Percentiles rank a stretch among this genome's conserved stretches.
Conservation (phyloP, 441 rosid species). For the Breynia disticha region DNA sequence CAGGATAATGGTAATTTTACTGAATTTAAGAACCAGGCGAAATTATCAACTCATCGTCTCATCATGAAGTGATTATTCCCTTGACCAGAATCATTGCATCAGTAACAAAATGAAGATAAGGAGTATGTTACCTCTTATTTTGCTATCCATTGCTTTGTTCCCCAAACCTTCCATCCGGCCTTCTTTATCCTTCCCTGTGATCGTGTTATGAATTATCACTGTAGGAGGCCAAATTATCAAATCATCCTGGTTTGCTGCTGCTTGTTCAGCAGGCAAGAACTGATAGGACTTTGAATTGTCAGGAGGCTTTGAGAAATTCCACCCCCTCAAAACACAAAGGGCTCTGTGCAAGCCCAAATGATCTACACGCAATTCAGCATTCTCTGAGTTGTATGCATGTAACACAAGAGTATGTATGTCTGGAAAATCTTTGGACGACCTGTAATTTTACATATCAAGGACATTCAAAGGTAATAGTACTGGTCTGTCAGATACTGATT, state of each 20-base stretch:
- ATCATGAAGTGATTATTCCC: neutral
- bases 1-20: no score
- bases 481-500: conserved; percentile 21
- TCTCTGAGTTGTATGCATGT: conserved; percentile 88
- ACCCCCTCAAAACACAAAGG: conserved; percentile 91
- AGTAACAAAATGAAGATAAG: conserved; percentile 24
- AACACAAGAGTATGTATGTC: conserved; percentile 88
- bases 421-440: conserved; percentile 81
- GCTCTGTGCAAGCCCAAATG: conserved; percentile 99
- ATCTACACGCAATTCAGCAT: conserved; percentile 66
- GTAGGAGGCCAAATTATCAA: conserved; percentile 93
- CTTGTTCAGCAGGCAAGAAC: conserved; percentile 68
- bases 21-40: no score
- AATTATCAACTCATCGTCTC: neutral
- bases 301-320: conserved; percentile 81
- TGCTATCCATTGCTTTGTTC: conserved; percentile 91
- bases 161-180: conserved; percentile 98
- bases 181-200: conserved; percentile 90
- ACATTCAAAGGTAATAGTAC: conserved; percentile 50
- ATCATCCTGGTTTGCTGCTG: conserved; percentile 79
- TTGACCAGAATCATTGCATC: conserved; percentile 13
- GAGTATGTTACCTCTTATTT: conserved; percentile 73
- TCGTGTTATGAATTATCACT: conserved; percentile 86
- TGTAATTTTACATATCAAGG: conserved; percentile 62
- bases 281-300: conserved; percentile 83